Evolutionary conservation across 805 yeast genomes (phyloP), one percentile per base, ranked within the genome.

Genomic region (Pichia heedii): DNA sequence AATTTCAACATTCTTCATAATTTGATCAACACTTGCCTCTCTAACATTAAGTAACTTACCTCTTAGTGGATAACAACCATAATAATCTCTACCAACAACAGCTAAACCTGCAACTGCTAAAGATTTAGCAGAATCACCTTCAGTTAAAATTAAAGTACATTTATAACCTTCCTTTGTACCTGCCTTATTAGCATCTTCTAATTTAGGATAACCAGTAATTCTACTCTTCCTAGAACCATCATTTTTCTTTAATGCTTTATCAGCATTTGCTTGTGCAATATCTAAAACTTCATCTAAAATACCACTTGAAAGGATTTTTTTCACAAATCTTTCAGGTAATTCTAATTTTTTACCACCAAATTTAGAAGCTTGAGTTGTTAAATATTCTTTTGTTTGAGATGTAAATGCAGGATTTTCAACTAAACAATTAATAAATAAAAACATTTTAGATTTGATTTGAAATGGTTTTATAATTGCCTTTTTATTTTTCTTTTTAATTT

Each of bases 381-480:
- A 68, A 58, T 88, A 96, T 61, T 93, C 98, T 58, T 93, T 93
- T 0, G 98, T 93, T 66, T 93, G 98, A 0, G 97, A 89, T 0
- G 97, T 88, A 61, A 93, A 93, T 0, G 97, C 94, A 0, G 98
- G 98, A 54, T 93, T 93, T 59, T 88, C 96, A 63, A 93, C 80
- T 53, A 89, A 70, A 72, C 96, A 87, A 62, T 93, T 93, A 49
- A 93, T 70, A 55, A 93, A 93, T 30, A 93, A 56, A 55, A 93
- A 93, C 81, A 93, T 84, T 62, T 88, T 83, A 63, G 81, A 87
- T 58, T 81, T 80, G 45, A 93, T 84, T 64, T 93, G 97, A 53
- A 81, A 81, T 3, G 95, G 93, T 54, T 83, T 85, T 47, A 93
- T 77, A 63, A 78, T 79, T 15, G 87, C 79, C 42, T 71, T 72